Evolutionary conservation across 345 rosid genomes (phyloP), one percentile per base, ranked within the genome.

Genomic region (Trapa bicornis): DNA sequence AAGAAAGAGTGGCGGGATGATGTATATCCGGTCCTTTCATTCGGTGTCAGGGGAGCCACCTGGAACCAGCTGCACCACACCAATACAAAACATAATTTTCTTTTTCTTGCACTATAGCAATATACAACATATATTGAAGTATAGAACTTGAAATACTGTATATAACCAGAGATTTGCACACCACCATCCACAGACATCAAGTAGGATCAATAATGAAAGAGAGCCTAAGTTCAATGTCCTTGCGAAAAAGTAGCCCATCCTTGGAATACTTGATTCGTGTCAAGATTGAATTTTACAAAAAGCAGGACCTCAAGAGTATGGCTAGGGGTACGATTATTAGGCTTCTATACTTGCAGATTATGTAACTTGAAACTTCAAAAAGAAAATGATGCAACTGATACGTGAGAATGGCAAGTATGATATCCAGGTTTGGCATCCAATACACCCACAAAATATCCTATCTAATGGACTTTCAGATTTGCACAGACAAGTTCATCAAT

Each of bases 21-120:
- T 54, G 60, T 22, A 54, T 22, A 54, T 54, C 4, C 2, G 32
- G 11, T 54, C 60, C 60, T 41, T 64, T 74, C 65, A 68, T 71
- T 57, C 70, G 62, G 61, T 81, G 69, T 87, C 87, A 5, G 99
- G 99, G 62, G 86, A 79, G 41, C 99, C 96, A 70, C 97, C 97
- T 2, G 99, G 99, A 70, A 94, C 99, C 76, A 94, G 79, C 99
- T 87, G 87, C 81, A 86, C 69, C 54, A 56, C 50, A 71, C 37
- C 48, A 64, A 38, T 78, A 74, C 54, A 5, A n/a, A 61, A 57
- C n/a, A n/a, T 29, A 17, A 22, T 22, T 22, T 22, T 22, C 29
- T 22, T 22, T 22, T 22, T 22, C 29, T 22, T 87, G 87, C 81
- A 86, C 69, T 52, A 56, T 50, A 71, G 33, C 48, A 64, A 38